Percentiles rank a stretch among this genome's conserved stretches.
Evolutionary conservation across 805 yeast species (phyloP).

Genomic region (Metschnikowia lochheadii): DNA sequence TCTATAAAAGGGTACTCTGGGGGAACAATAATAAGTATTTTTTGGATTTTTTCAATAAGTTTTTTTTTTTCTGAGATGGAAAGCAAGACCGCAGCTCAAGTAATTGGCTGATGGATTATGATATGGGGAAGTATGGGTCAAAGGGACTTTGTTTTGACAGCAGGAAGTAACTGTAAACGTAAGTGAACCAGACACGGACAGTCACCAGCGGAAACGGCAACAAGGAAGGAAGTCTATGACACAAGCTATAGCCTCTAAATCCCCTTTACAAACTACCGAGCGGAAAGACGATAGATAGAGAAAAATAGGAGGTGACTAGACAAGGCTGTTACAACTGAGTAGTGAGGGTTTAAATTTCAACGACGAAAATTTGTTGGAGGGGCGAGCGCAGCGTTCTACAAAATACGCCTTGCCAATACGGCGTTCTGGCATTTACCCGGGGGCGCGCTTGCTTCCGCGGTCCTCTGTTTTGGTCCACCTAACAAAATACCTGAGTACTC

Average conservation of each 20-base stretch:
- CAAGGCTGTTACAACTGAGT: slow-evolving; percentile 12
- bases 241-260: slow-evolving; percentile 14
- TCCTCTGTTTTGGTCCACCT: background rate
- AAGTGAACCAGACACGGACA: slow-evolving; percentile 1
- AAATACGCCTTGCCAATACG: slow-evolving; percentile 12
- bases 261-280: slow-evolving; percentile 10
- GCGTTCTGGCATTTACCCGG: slow-evolving; percentile 14
- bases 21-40: background rate
- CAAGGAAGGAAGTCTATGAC: slow-evolving; percentile 3
- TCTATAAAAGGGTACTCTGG: background rate
- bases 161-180: background rate
- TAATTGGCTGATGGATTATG: background rate
- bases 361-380: slow-evolving; percentile 18
- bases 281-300: slow-evolving; percentile 3
- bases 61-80: background rate
- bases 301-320: slow-evolving; percentile 8
- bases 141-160: background rate
- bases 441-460: background rate
- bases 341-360: slow-evolving; percentile 2
- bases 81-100: background rate
- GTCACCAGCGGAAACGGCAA: background rate
- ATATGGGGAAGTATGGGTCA: background rate
- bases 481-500: no score
- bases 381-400: slow-evolving; percentile 17
- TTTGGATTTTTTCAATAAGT: slow-evolving; percentile 1